These are phyloP conservation scores for Neurospora sp. DNA, from an alignment of 495 filamentous ascomycete species.

Conservation along the genomic window DNA sequence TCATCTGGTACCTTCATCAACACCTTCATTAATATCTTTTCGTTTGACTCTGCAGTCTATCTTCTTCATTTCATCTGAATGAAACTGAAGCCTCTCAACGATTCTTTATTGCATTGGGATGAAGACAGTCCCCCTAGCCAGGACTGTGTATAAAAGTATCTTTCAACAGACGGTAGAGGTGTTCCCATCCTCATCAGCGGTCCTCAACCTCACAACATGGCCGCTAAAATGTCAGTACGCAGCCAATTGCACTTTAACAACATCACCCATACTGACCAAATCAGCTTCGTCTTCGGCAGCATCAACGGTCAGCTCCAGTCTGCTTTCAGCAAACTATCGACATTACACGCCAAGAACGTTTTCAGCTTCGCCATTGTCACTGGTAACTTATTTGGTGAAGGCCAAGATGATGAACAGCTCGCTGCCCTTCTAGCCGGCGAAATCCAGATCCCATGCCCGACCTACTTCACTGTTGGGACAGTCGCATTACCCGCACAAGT, in stretches of 20 bases:
- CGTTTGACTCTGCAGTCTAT: not conserved
- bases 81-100: not conserved
- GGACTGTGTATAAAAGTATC: not conserved
- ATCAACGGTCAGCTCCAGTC: constrained; percentile 62
- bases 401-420: constrained; percentile 46
- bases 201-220: constrained; percentile 9
- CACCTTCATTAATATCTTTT: not conserved
- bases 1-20: not conserved
- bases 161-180: not conserved
- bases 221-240: constrained; percentile 22
- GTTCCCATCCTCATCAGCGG: not conserved
- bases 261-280: constrained; percentile 22
- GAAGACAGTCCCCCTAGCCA: not conserved
- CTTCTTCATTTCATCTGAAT: not conserved
- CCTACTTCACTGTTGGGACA: constrained; percentile 75
- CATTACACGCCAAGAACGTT: constrained; percentile 71
- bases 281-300: constrained; percentile 70
- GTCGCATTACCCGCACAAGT: constrained; percentile 55
- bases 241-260: constrained; percentile 1
- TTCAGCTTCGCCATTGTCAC: constrained; percentile 77
- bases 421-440: constrained; percentile 56
- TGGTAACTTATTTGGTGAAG: constrained; percentile 69
- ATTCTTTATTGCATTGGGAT: not conserved
- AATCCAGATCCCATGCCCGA: constrained; percentile 64
- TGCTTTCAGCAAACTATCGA: constrained; percentile 67